Evolutionary conservation across 352 stramenopile genomes (phyloP).

Genomic region (Elongisporangium anandrum): DNA sequence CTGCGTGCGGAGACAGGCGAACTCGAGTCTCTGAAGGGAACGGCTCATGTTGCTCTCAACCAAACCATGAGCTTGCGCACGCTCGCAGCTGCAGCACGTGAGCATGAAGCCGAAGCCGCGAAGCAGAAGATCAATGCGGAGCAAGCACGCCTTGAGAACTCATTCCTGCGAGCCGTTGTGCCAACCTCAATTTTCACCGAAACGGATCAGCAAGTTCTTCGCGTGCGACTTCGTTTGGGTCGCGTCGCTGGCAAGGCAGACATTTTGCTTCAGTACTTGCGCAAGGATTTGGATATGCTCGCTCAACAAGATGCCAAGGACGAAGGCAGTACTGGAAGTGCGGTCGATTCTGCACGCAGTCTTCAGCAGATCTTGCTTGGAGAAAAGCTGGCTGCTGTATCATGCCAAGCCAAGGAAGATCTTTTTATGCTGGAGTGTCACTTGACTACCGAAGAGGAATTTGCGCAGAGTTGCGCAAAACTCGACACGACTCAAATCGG

Average conservation of each 20-base stretch:
- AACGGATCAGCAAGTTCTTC: slow-evolving; percentile 67
- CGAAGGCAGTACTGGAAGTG: slow-evolving; percentile 11
- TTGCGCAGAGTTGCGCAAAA: slow-evolving; percentile 27
- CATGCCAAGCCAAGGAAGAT: slow-evolving; percentile 63
- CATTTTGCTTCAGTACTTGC: slow-evolving; percentile 61
- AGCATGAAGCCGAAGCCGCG: slow-evolving; percentile 63
- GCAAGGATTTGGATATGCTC: slow-evolving; percentile 53
- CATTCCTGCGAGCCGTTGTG: slow-evolving; percentile 60
- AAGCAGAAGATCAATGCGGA: slow-evolving; percentile 68
- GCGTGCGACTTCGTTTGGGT: slow-evolving; percentile 56
- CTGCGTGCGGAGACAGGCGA: slow-evolving; percentile 65
- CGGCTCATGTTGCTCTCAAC: slow-evolving; percentile 64
- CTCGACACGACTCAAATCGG: slow-evolving; percentile 39
- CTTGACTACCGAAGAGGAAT: slow-evolving; percentile 65
- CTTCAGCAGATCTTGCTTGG: slow-evolving; percentile 58
- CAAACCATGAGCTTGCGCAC: slow-evolving; percentile 70
- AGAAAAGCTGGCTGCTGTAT: slow-evolving; percentile 52
- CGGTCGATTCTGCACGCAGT: slow-evolving; percentile 25
- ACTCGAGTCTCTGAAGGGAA: slow-evolving; percentile 71
- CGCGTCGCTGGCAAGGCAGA: slow-evolving; percentile 65
- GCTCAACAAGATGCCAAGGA: slow-evolving; percentile 38
- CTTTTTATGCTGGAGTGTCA: slow-evolving; percentile 74
- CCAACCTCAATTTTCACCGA: slow-evolving; percentile 72
- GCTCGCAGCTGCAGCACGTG: slow-evolving; percentile 47
- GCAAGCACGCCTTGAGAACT: slow-evolving; percentile 59